Evolutionary conservation across 768 basidiomycete species (phyloP).

Genomic region (Sutorius australiensis): DNA sequence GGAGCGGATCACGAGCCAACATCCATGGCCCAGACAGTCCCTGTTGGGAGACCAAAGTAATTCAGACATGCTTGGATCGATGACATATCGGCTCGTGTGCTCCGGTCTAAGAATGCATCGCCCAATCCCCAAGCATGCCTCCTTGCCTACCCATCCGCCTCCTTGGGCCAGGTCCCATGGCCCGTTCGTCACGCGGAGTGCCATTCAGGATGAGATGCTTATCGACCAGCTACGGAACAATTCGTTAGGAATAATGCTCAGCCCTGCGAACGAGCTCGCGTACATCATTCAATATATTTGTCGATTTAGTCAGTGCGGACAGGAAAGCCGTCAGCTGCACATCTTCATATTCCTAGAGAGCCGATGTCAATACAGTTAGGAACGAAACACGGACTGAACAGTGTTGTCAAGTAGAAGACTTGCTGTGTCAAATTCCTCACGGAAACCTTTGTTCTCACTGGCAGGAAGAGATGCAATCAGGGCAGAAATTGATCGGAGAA

Average conservation of each 20-base stretch:
- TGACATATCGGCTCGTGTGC: background rate
- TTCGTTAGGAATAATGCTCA: slow-evolving; percentile 3
- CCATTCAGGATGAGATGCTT: slow-evolving; percentile 66
- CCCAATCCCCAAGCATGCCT: slow-evolving; percentile 51
- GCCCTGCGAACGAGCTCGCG: slow-evolving; percentile 26
- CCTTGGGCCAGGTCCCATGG: slow-evolving; percentile 42
- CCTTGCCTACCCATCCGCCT: slow-evolving; percentile 50
- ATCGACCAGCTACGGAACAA: slow-evolving; percentile 58
- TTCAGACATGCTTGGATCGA: background rate
- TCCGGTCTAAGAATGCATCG: slow-evolving; percentile 39
- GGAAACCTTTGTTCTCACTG: slow-evolving; percentile 76
- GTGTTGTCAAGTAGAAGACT: slow-evolving; percentile 16
- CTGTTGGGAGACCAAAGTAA: background rate
- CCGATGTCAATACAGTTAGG: background rate
- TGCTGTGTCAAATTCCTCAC: slow-evolving; percentile 87
- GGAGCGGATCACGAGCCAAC: background rate
- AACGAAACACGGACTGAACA: background rate
- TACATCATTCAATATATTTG: slow-evolving; percentile 86
- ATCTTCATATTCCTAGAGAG: slow-evolving; percentile 85
- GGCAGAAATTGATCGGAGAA: slow-evolving; percentile 80
- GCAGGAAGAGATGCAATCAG: slow-evolving; percentile 86
- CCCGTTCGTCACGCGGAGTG: slow-evolving; percentile 48
- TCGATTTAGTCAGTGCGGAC: slow-evolving; percentile 82
- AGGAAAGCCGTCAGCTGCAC: slow-evolving; percentile 90
- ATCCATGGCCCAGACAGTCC: background rate